These are phyloP conservation scores for Ramaria rubella DNA, from an alignment of 768 basidiomycete genomes.

Conservation along the genomic window DNA sequence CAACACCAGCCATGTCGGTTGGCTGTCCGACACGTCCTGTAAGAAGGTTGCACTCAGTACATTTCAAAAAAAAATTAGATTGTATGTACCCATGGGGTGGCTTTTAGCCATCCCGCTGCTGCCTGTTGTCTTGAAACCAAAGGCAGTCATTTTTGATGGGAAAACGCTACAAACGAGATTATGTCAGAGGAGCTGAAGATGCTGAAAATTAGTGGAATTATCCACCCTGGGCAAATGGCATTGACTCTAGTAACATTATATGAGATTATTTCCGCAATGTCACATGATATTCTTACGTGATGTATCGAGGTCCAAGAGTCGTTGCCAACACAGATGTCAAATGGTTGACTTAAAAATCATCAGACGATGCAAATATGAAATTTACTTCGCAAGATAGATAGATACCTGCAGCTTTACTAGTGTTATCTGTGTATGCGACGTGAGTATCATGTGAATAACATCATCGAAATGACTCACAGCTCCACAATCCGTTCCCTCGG, in stretches of 20 bases:
- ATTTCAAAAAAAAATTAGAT: background rate
- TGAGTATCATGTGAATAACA: background rate
- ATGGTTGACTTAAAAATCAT: constrained; percentile 51
- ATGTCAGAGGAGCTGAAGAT: background rate
- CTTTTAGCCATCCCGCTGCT: constrained; percentile 44
- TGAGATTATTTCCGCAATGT: constrained; percentile 11
- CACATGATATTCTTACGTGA: constrained; percentile 46
- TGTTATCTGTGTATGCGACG: constrained; percentile 45
- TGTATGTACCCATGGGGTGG: constrained; percentile 59
- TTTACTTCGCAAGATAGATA: background rate
- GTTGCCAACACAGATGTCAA: constrained; percentile 66
- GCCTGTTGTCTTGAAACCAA: constrained; percentile 46
- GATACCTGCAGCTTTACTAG: constrained; percentile 76
- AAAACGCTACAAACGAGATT: constrained; percentile 44
- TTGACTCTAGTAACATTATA: constrained; percentile 52
- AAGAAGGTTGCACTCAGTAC: constrained; percentile 7
- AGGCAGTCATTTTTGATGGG: constrained; percentile 82
- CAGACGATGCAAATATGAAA: background rate
- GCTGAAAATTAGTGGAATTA: background rate
- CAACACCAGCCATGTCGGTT: constrained; percentile 65
- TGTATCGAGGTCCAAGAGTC: constrained; percentile 50
- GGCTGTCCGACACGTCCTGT: constrained; percentile 60
- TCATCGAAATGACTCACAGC: constrained; percentile 46
- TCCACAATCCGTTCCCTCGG: constrained; percentile 63
- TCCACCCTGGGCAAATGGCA: constrained; percentile 75